Evolutionary conservation across 2,329 filamentous ascomycete species (phyloP).

Genomic region (Diaporthe vaccinii): DNA sequence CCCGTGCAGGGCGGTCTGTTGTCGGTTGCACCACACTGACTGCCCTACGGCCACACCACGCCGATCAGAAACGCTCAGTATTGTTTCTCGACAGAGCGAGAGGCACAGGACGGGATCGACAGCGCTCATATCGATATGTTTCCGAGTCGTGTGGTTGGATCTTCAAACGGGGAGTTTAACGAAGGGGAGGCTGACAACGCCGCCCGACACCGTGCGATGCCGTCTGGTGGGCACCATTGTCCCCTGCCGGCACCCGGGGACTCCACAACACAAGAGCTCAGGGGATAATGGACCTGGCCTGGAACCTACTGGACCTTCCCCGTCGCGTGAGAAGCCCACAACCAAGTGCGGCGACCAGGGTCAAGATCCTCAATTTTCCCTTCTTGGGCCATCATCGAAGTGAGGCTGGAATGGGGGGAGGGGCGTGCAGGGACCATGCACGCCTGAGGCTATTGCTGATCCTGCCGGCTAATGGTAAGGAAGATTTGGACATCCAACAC

Average conservation of each 20-base stretch:
- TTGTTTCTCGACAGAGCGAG: slow-evolving; percentile 2
- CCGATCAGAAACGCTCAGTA: background rate
- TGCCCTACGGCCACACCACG: background rate
- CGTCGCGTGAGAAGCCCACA: slow-evolving; percentile 12
- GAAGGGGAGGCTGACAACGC: slow-evolving; percentile 22
- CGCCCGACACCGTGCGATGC: slow-evolving; percentile 13
- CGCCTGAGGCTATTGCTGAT: slow-evolving; percentile 23
- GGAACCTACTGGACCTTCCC: slow-evolving; percentile 13
- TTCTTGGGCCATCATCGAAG: slow-evolving; percentile 13
- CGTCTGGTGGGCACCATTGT: slow-evolving; percentile 5
- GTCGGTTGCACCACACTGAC: background rate
- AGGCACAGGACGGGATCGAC: slow-evolving; percentile 13
- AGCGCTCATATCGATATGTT: slow-evolving; percentile 30
- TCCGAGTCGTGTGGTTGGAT: slow-evolving; percentile 23
- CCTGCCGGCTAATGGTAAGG: slow-evolving; percentile 21
- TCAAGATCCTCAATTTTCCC: slow-evolving; percentile 21
- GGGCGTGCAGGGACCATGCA: slow-evolving; percentile 1
- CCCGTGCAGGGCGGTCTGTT: background rate
- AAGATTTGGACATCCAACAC: slow-evolving; percentile 26
- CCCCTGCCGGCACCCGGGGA: slow-evolving; percentile 14
- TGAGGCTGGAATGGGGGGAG: slow-evolving; percentile 8
- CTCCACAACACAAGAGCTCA: slow-evolving; percentile 30
- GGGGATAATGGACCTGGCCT: slow-evolving; percentile 32
- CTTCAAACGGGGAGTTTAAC: slow-evolving; percentile 6
- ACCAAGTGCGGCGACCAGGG: slow-evolving; percentile 9